phyloP scores from a whole-genome alignment of 768 basidiomycete species.

The Pisolithus microcarpus region DNA sequence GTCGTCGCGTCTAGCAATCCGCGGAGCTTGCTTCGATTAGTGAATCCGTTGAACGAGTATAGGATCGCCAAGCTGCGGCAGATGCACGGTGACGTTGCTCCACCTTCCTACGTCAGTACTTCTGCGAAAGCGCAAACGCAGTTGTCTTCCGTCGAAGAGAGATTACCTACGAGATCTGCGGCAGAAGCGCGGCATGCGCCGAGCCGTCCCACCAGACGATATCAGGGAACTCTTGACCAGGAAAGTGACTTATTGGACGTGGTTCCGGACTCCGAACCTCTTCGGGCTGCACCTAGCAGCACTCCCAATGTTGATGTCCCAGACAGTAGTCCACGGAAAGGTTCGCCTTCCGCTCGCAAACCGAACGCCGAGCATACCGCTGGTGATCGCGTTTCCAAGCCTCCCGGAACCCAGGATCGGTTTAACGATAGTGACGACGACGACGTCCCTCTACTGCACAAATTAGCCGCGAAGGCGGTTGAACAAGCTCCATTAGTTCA shows the following conservation, averaged over 20 bases:
- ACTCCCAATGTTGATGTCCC: slow-evolving; percentile 1
- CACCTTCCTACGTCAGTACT: slow-evolving; percentile 8
- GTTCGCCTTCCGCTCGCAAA: slow-evolving; percentile 15
- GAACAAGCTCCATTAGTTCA: slow-evolving; percentile 4
- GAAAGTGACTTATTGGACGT: slow-evolving; percentile 36
- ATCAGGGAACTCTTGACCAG: slow-evolving; percentile 3
- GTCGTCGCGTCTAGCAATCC: slow-evolving; percentile 20
- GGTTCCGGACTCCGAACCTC: slow-evolving; percentile 61
- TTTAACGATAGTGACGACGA: slow-evolving; percentile 29
- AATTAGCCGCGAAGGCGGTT: slow-evolving; percentile 13
- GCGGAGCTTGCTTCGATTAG: slow-evolving; percentile 26
- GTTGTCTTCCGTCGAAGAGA: slow-evolving; percentile 15
- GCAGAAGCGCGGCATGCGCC: slow-evolving; percentile 1
- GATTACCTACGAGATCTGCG: not conserved
- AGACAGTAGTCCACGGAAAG: slow-evolving; percentile 10
- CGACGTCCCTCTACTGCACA: slow-evolving; percentile 39
- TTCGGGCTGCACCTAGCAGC: slow-evolving; percentile 24
- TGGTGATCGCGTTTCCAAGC: slow-evolving; percentile 24
- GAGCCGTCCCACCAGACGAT: not conserved
- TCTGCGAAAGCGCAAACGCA: slow-evolving; percentile 9
- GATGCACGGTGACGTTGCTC: slow-evolving; percentile 15
- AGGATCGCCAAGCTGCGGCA: slow-evolving; percentile 21
- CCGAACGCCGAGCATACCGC: slow-evolving; percentile 17
- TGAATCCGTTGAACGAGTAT: slow-evolving; percentile 28
- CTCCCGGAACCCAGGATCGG: slow-evolving; percentile 20